A percentile compares a stretch with the other conserved stretches of the same genome.
These are phyloP conservation scores for Pelargonium cotyledonis DNA, from an alignment of 441 rosid genomes.

Conservation along the genomic window DNA sequence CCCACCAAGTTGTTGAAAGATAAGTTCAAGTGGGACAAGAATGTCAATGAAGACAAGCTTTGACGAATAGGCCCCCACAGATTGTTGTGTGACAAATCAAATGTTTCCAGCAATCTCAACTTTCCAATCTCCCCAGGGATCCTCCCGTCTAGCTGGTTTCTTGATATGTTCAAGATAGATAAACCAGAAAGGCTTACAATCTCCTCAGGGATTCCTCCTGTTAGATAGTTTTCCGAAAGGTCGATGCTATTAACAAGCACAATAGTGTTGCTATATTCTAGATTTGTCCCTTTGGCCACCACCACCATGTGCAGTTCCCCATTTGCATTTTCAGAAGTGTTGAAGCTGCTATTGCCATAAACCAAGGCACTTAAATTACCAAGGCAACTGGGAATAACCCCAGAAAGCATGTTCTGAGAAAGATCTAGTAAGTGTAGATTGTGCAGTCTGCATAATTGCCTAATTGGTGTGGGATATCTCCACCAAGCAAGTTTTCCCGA, in stretches of 20 bases:
- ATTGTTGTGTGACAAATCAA: conserved; percentile 42
- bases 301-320: background rate
- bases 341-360: conserved; percentile 14
- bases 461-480: conserved; percentile 25
- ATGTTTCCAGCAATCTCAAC: conserved; percentile 32
- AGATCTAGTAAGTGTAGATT: conserved; percentile 42
- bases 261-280: conserved; percentile 23
- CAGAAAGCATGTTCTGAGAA: conserved; percentile 37
- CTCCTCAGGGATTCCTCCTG: conserved; percentile 40
- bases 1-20: conserved; percentile 37
- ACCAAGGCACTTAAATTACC: conserved; percentile 36
- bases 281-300: conserved; percentile 33
- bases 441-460: conserved; percentile 31
- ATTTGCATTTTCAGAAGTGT: background rate
- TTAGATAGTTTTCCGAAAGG: conserved; percentile 44
- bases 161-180: conserved; percentile 38
- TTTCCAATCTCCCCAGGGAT: conserved; percentile 31
- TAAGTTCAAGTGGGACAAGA: conserved; percentile 28
- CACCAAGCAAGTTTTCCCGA: conserved; percentile 29
- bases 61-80: conserved; percentile 33
- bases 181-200: conserved; percentile 28
- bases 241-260: conserved; percentile 32
- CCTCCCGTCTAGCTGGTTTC: conserved; percentile 31
- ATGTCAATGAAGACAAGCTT: conserved; percentile 26
- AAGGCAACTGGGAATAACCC: conserved; percentile 44